Evolutionary conservation across 2,329 filamentous ascomycete genomes (phyloP).

Genomic region (Ophiostoma australiae): DNA sequence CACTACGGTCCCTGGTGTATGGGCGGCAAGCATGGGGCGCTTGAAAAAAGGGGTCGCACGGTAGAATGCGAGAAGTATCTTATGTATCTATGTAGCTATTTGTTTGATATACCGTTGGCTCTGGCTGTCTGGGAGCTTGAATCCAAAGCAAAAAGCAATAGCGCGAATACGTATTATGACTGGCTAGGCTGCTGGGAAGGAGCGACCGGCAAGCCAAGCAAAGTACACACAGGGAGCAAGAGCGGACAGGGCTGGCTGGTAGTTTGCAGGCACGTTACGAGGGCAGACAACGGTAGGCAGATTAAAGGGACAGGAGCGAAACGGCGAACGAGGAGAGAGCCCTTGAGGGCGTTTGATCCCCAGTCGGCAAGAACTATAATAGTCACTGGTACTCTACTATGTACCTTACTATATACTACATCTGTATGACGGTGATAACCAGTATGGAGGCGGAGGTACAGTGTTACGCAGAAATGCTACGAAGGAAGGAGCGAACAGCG

Average conservation of each 20-base stretch:
- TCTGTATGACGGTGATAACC: background rate
- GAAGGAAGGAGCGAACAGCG: background rate
- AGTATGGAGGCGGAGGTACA: background rate
- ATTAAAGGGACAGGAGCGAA: conserved; percentile 20
- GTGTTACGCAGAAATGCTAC: background rate
- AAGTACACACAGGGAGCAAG: background rate
- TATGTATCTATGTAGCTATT: background rate
- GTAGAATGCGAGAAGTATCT: background rate
- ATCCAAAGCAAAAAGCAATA: background rate
- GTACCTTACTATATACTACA: no score
- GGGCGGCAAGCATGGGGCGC: conserved; percentile 23
- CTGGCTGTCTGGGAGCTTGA: background rate
- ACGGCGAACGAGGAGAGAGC: background rate
- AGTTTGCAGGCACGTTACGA: background rate
- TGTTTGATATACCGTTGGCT: background rate
- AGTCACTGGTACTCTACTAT: background rate
- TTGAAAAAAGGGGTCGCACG: conserved; percentile 20
- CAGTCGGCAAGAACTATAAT: background rate
- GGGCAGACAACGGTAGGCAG: conserved; percentile 3
- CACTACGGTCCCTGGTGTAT: conserved; percentile 6
- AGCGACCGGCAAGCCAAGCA: background rate
- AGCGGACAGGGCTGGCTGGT: background rate
- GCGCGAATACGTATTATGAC: background rate
- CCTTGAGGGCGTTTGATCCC: background rate
- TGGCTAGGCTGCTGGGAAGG: conserved; percentile 2